Base-by-base conservation (phyloP, 2,329 filamentous ascomycete species). In the Penicillium sp. region DNA sequence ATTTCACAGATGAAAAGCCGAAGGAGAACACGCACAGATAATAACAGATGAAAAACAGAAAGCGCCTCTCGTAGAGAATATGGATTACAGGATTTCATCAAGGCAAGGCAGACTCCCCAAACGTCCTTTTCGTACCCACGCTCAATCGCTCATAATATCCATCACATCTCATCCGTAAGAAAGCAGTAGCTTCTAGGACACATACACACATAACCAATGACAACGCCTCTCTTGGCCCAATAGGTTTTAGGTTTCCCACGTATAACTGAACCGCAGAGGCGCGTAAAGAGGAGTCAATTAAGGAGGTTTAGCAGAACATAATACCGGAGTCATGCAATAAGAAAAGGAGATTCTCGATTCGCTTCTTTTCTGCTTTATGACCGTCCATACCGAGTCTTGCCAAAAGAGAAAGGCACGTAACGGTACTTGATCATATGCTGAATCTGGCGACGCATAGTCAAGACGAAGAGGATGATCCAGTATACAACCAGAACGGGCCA, bases 381-480 rank as follows among this genome's bases (percentile, higher is more conserved):
- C 14, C 72, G 73, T 55, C 79, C 77, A 76, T 95, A 96, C 73
- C 85, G 88, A 63, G 90, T 83, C 85, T 97, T 97, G 77, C 93
- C 93, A 65, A 96, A 87, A 42, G 91, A 88, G 80, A 97, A 96
- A 42, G 93, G 92, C 29, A 96, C 92, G 74, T 96, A 99, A 79
- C 93, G 91, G 82, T 98, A 99, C 83, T 98, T 99, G 85, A 99
- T 93, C 95, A 99, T 99, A 81, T 98, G 95, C 81, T 99, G 95
- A 69, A 99, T 99, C 81, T 99, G 95, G 83, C 95, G 91, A 78
- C 95, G 88, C 95, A 99, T 99, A 55, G 95, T 99, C 77, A 99
- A 80, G 69, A 92, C 85, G 73, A 99, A 97, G 60, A 99, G 83
- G 72, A 99, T 96, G 75, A 99, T 83, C 93, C 95, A 99, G 82